Percentiles rank a stretch among this genome's conserved stretches.
Conservation (phyloP, 2,329 filamentous ascomycete species). For the Pseudopithomyces maydicus region DNA sequence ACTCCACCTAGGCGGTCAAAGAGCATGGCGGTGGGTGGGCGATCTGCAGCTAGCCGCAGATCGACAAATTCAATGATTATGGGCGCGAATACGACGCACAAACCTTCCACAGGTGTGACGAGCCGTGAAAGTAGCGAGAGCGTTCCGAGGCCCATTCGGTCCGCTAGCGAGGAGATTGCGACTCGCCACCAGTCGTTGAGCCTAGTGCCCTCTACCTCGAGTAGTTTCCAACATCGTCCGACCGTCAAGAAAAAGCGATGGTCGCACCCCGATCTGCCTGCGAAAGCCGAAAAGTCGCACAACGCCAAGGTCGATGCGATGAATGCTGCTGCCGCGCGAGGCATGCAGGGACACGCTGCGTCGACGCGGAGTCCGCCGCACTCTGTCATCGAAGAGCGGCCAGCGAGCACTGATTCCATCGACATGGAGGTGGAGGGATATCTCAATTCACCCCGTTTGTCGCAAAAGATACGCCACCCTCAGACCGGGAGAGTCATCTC, state of each 20-base stretch:
- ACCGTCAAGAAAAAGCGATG: slow-evolving; percentile 44
- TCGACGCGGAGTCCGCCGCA: slow-evolving; percentile 44
- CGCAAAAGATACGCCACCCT: slow-evolving; percentile 85
- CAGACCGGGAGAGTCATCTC: slow-evolving; percentile 87
- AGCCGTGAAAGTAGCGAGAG: slow-evolving; percentile 21
- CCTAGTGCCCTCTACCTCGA: slow-evolving; percentile 26
- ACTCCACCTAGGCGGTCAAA: slow-evolving; percentile 29
- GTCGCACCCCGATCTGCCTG: slow-evolving; percentile 48
- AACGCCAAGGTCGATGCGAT: slow-evolving; percentile 35
- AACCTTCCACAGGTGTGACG: slow-evolving; percentile 33
- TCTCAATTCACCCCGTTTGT: slow-evolving; percentile 79
- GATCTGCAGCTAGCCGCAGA: slow-evolving; percentile 34
- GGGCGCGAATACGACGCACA: slow-evolving; percentile 26
- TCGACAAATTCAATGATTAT: slow-evolving; percentile 28
- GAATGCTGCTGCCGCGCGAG: slow-evolving; percentile 23
- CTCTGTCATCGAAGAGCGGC: slow-evolving; percentile 69
- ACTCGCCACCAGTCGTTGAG: slow-evolving; percentile 36
- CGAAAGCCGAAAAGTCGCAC: slow-evolving; percentile 42
- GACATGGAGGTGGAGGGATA: slow-evolving; percentile 88
- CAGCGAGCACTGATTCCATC: slow-evolving; percentile 81
- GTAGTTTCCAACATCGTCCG: slow-evolving; percentile 36
- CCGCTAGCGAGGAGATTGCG: slow-evolving; percentile 36
- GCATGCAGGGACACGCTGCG: slow-evolving; percentile 8
- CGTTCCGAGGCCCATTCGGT: slow-evolving; percentile 21
- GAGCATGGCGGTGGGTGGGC: slow-evolving; percentile 36